Evolutionary conservation across 208 protist genomes (phyloP).

Genomic region (Trypanosomatidae sp.): DNA sequence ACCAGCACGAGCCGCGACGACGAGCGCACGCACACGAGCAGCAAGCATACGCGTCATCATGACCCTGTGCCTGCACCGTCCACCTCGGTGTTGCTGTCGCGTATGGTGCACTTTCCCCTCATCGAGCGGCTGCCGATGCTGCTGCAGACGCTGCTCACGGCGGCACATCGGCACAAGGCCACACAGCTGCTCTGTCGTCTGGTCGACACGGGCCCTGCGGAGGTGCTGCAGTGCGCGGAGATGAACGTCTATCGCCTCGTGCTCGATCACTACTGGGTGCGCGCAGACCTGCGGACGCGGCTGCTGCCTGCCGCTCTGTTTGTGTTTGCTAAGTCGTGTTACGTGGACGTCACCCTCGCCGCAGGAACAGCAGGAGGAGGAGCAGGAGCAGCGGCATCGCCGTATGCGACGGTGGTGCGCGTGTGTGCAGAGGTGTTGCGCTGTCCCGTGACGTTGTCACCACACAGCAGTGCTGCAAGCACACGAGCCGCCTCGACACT

Average conservation of each 20-base stretch:
- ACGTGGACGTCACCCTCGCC: slow-evolving; percentile 58
- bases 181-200: slow-evolving; percentile 69
- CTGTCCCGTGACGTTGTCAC: slow-evolving; percentile 33
- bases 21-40: too few species aligned
- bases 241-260: slow-evolving; percentile 66
- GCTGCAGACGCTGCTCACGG: slow-evolving; percentile 60
- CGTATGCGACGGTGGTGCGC: slow-evolving; percentile 23
- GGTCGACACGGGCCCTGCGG: slow-evolving; percentile 54
- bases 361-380: too few species aligned
- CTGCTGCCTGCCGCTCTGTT: slow-evolving; percentile 75
- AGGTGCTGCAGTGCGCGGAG: slow-evolving; percentile 64
- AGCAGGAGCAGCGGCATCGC: too few species aligned
- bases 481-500: too few species aligned
- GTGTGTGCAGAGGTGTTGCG: slow-evolving; percentile 44
- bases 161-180: slow-evolving; percentile 60
- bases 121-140: slow-evolving; percentile 62
- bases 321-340: slow-evolving; percentile 74
- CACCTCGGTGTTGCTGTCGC: slow-evolving; percentile 1
- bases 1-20: slow-evolving; percentile 4
- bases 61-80: neutral
- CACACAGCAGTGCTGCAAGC: too few species aligned
- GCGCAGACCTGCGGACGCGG: slow-evolving; percentile 49
- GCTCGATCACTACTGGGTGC: slow-evolving; percentile 60
- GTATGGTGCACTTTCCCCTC: slow-evolving; percentile 31
- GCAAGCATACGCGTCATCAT: too few species aligned